Base-by-base conservation (phyloP, 306 rosid genomes). In the Erythrophleum fordii region DNA sequence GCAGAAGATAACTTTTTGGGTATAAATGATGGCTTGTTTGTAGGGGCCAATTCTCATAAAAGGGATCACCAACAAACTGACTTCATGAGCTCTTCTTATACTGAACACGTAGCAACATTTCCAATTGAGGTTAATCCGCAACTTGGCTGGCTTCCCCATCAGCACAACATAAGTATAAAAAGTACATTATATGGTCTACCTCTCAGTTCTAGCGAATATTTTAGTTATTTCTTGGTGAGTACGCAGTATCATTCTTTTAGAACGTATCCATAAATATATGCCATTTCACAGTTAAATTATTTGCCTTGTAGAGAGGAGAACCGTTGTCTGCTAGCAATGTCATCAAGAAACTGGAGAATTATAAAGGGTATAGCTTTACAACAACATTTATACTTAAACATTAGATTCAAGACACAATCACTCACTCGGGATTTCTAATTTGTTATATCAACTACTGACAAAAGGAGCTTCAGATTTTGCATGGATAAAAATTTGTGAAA, bases 181-280 rank as follows among this genome's bases (percentile, higher is more conserved):
- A 81, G 68, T 60, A 82, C 79, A 64, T 31, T 83, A 41, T 91
- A 79, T 80, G 93, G 93, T 59, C 83, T 45, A 79, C 86, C 90
- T 79, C 96, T 91, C 72, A 76, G 75, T 81, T 77, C 88, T 52
- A 51, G 73, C 5, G 96, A 91, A 71, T 91, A 89, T 53, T 83
- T 91, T 86, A 78, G 51, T 51, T 77, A 89, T 80, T 91, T 91
- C 86, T 73, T 91, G 91, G 96, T 91, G 82, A 86, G 93, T 82
- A 31, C 41, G 72, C 28, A 81, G 76, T 64, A 64, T 41, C 23
- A 35, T 25, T 34, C 35, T 18, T 42, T 49, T 48, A 12, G 74
- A 73, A 45, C 58, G 13, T 76, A n/a, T 23, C 3, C 37, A 31
- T 68, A n/a, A n/a, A 76, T 49, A 56, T 37, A 53, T 68, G 77